phyloP scores from a whole-genome alignment of 805 yeast genomes.

The Lachancea lanzarotensis region DNA sequence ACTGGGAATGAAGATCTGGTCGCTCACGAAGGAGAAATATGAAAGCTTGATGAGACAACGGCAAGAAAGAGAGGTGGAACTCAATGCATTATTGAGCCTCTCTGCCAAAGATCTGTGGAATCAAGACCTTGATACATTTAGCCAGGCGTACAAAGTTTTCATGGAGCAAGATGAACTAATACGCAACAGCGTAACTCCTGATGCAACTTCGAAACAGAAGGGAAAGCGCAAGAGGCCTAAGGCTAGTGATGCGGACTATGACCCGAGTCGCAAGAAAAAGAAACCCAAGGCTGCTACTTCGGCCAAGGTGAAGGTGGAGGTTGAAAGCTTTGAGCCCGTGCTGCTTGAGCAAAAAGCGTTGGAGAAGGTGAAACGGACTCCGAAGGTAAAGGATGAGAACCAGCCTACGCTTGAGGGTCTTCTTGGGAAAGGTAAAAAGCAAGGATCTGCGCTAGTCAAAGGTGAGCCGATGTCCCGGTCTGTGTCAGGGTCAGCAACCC shows the following conservation, averaged over 20 bases:
- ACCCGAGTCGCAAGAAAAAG: constrained; percentile 17
- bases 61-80: constrained; percentile 64
- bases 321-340: constrained; percentile 24
- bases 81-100: constrained; percentile 55
- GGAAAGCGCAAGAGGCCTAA: constrained; percentile 25
- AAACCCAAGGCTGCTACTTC: constrained; percentile 19
- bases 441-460: neutral
- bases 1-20: constrained; percentile 89
- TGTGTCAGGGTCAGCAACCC: constrained; percentile 7
- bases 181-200: constrained; percentile 45
- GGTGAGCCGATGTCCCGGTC: neutral
- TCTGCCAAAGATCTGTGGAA: constrained; percentile 87
- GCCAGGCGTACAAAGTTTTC: constrained; percentile 59
- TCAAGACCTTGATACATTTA: constrained; percentile 70
- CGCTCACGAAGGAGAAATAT: constrained; percentile 84
- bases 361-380: constrained; percentile 19
- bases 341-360: constrained; percentile 24
- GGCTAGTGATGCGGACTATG: constrained; percentile 32
- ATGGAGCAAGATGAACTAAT: constrained; percentile 56
- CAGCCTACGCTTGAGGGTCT: constrained; percentile 8
- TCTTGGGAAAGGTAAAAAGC: constrained; percentile 5
- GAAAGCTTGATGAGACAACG: constrained; percentile 69
- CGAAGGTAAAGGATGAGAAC: constrained; percentile 22
- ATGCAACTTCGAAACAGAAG: constrained; percentile 37
- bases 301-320: constrained; percentile 23